Evolutionary conservation across 2,329 filamentous ascomycete genomes (phyloP).

Genomic region (Coniochaeta sp.): DNA sequence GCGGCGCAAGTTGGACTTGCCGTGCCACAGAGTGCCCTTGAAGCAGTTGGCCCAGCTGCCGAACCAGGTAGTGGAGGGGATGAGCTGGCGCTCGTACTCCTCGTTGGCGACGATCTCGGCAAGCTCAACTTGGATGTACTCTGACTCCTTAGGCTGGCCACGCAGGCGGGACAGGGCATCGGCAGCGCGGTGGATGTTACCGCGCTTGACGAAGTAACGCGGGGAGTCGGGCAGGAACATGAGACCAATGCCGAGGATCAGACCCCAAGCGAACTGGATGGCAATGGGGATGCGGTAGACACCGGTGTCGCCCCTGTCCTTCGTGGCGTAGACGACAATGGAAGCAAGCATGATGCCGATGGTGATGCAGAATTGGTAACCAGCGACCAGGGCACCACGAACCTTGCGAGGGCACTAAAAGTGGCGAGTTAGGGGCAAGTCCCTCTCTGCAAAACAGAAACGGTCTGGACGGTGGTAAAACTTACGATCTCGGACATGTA

Average conservation of each 20-base stretch:
- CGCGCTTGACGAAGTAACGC: slow-evolving; percentile 77
- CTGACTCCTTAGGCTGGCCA: slow-evolving; percentile 64
- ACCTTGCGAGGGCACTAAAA: slow-evolving; percentile 57
- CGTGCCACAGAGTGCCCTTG: slow-evolving; percentile 52
- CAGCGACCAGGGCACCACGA: slow-evolving; percentile 24
- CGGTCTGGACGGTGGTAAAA: slow-evolving; percentile 7
- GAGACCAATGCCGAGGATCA: slow-evolving; percentile 67
- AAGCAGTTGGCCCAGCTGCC: slow-evolving; percentile 64
- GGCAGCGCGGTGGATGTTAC: slow-evolving; percentile 58
- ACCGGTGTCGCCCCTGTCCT: slow-evolving; percentile 52
- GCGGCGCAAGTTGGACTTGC: slow-evolving; percentile 62
- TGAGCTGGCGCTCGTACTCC: slow-evolving; percentile 69
- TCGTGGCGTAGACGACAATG: slow-evolving; percentile 64
- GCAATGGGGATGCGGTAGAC: slow-evolving; percentile 76
- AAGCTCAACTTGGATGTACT: slow-evolving; percentile 71
- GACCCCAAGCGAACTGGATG: slow-evolving; percentile 73
- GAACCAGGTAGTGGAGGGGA: slow-evolving; percentile 58
- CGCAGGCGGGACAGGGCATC: slow-evolving; percentile 59
- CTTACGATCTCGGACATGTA: slow-evolving; percentile 79
- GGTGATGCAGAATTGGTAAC: slow-evolving; percentile 24
- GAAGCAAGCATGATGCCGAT: slow-evolving; percentile 66
- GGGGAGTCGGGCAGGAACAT: slow-evolving; percentile 78
- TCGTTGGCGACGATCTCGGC: slow-evolving; percentile 85
- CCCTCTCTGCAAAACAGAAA: background rate
- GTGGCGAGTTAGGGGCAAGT: background rate